Conservation (phyloP, 305 asterid genomes). For the Fraxinus dipetala region DNA sequence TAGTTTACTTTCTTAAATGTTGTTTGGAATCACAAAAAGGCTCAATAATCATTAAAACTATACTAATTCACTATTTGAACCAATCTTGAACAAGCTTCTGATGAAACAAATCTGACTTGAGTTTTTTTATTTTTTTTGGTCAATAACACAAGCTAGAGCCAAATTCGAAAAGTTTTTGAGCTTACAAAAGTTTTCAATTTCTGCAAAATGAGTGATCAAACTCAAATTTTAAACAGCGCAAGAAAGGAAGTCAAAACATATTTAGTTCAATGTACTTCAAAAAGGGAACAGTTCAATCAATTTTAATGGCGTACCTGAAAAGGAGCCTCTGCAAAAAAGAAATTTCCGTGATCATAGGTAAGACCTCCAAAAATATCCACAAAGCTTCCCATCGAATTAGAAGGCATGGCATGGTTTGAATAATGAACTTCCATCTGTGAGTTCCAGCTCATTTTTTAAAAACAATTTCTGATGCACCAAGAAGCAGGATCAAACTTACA, state of each 20-base stretch:
- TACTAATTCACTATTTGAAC: background rate
- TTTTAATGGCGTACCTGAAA: conserved; percentile 52
- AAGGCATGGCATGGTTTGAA: conserved; percentile 60
- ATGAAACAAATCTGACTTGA: background rate
- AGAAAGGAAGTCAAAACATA: background rate
- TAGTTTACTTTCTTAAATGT: background rate
- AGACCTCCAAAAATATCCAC: conserved; percentile 86
- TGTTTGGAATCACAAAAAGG: background rate
- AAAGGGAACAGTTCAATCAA: background rate
- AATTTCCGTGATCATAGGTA: conserved; percentile 75
- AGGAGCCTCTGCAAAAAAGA: conserved; percentile 63
- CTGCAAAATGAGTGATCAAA: background rate
- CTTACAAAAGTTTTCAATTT: background rate
- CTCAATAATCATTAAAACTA: background rate
- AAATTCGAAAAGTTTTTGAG: background rate
- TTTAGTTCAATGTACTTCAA: conserved; percentile 1
- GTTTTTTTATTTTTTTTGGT: background rate
- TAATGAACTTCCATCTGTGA: conserved; percentile 62
- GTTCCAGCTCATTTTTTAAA: conserved; percentile 69
- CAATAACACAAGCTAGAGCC: background rate
- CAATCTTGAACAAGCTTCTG: background rate
- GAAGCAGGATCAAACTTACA: conserved; percentile 11
- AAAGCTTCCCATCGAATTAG: conserved; percentile 74
- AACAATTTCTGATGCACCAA: conserved; percentile 14
- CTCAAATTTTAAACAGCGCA: background rate